Conservation (phyloP, 306 rosid genomes). For the Vigna mungo region DNA sequence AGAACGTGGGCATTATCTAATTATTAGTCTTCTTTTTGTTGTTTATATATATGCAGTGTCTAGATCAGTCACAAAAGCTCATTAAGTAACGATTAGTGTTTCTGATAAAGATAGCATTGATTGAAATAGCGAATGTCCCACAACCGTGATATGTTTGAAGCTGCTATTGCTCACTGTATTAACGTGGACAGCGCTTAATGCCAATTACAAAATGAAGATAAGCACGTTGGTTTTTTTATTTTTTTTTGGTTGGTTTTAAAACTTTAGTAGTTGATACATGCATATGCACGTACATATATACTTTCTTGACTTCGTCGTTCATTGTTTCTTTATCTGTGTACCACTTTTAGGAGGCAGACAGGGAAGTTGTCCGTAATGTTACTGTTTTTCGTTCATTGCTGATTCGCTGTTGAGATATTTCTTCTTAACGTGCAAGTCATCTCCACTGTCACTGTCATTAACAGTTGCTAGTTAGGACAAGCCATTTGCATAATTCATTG, state of each 20-base stretch:
- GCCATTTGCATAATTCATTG: slow-evolving; percentile 31
- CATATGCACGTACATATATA: slow-evolving; percentile 29
- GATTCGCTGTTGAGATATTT: slow-evolving; percentile 35
- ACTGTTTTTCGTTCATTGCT: slow-evolving; percentile 26
- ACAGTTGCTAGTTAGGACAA: slow-evolving; percentile 36
- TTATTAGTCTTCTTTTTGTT: slow-evolving; percentile 34
- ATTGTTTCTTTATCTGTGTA: slow-evolving; percentile 2
- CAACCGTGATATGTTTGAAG: slow-evolving; percentile 17
- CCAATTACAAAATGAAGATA: not conserved
- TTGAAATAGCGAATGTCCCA: slow-evolving; percentile 19
- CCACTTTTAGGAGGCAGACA: slow-evolving; percentile 38
- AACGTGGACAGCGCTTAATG: not conserved
- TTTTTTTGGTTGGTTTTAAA: not conserved
- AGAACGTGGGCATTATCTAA: not conserved
- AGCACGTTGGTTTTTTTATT: not conserved
- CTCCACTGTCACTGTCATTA: slow-evolving; percentile 34
- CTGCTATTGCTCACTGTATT: slow-evolving; percentile 3
- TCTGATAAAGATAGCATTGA: slow-evolving; percentile 5
- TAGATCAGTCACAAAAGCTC: not conserved
- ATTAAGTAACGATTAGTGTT: not conserved
- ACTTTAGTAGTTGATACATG: slow-evolving; percentile 7
- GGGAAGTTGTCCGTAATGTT: slow-evolving; percentile 27
- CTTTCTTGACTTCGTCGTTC: slow-evolving; percentile 29
- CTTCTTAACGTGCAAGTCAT: slow-evolving; percentile 20
- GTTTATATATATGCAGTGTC: slow-evolving; percentile 11